Evolutionary conservation across 768 basidiomycete genomes (phyloP).

Genomic region (Punctularia strigosozonata): DNA sequence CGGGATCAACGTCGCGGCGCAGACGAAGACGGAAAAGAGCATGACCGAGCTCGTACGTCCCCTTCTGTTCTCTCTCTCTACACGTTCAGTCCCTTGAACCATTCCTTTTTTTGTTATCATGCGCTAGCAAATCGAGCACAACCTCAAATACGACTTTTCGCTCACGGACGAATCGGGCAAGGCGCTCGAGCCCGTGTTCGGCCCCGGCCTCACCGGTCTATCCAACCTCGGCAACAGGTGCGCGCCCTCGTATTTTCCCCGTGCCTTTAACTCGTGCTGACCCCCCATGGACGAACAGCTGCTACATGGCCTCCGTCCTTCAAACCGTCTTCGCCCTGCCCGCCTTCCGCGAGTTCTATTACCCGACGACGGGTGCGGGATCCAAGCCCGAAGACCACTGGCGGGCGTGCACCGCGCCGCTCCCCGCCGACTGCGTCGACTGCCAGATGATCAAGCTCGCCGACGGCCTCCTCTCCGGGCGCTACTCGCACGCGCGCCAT

Average conservation of each 20-base stretch:
- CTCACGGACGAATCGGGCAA: slow-evolving; percentile 80
- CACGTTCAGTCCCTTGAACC: neutral
- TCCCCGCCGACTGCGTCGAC: slow-evolving; percentile 82
- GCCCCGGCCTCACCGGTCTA: slow-evolving; percentile 81
- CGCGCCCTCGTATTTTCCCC: slow-evolving; percentile 1
- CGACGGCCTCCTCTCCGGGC: slow-evolving; percentile 86
- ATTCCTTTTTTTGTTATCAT: neutral
- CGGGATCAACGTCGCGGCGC: slow-evolving; percentile 74
- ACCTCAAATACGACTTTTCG: slow-evolving; percentile 89
- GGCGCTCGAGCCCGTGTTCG: slow-evolving; percentile 80
- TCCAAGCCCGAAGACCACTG: too few species aligned
- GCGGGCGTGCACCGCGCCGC: slow-evolving; percentile 43
- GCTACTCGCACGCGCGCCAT: slow-evolving; percentile 60
- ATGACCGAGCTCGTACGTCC: slow-evolving; percentile 88
- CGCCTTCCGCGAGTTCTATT: slow-evolving; percentile 66
- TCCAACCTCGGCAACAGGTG: slow-evolving; percentile 88
- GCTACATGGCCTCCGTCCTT: slow-evolving; percentile 93
- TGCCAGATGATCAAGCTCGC: slow-evolving; percentile 91
- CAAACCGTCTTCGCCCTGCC: slow-evolving; percentile 80
- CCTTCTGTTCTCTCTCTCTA: neutral
- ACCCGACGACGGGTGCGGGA: slow-evolving; percentile 25
- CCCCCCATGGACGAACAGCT: slow-evolving; percentile 39
- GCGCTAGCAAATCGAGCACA: slow-evolving; percentile 87
- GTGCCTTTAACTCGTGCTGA: neutral
- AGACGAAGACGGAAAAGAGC: slow-evolving; percentile 89